Evolutionary conservation across 768 basidiomycete species (phyloP).

Genomic region (Suillus sp.): DNA sequence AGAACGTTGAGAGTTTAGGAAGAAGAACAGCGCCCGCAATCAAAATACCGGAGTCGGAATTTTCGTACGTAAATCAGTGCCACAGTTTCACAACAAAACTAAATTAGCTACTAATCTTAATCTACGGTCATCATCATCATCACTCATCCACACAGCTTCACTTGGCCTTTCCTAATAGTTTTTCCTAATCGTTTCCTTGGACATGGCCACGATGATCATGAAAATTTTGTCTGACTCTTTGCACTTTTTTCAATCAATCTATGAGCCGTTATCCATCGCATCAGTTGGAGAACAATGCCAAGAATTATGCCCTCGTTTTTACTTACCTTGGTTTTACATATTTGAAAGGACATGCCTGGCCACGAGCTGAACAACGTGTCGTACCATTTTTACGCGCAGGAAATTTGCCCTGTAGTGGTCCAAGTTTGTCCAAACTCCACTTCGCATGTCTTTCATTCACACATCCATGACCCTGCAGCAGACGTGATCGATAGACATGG

Average conservation of each 20-base stretch:
- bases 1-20: slow-evolving; percentile 16
- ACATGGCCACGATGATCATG: no score
- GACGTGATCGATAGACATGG: background rate
- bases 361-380: slow-evolving; percentile 4
- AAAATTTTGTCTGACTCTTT: background rate
- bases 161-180: background rate
- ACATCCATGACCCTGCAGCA: background rate
- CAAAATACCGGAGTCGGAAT: slow-evolving; percentile 30
- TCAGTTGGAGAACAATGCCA: background rate
- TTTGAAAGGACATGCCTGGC: background rate
- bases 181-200: slow-evolving; percentile 9
- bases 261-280: slow-evolving; percentile 1
- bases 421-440: slow-evolving; percentile 2
- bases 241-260: background rate
- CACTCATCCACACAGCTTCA: background rate
- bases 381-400: background rate
- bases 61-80: slow-evolving; percentile 22
- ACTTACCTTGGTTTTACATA: slow-evolving; percentile 8
- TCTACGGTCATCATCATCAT: background rate
- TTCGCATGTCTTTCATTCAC: background rate
- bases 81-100: slow-evolving; percentile 20
- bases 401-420: slow-evolving; percentile 2
- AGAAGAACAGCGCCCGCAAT: slow-evolving; percentile 21
- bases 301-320: background rate
- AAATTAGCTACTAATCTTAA: slow-evolving; percentile 6